Base-by-base conservation (phyloP, 108 stramenopile genomes). In the Cyclostephanos invisitatus region DNA sequence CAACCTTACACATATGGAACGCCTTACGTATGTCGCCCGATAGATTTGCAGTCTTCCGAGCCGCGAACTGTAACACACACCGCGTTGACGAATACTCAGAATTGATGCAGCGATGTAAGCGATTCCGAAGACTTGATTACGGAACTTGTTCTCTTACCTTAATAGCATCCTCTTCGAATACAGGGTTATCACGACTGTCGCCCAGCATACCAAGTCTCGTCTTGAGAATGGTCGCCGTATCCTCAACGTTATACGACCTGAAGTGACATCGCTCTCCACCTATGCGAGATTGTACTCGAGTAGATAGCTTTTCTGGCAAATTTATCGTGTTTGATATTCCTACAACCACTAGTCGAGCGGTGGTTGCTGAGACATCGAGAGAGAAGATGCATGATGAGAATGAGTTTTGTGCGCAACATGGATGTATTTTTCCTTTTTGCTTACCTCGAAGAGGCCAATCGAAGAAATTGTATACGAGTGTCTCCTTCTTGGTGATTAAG, bases 301-400 rank as follows among this genome's bases (percentile, higher is more conserved):
- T 85, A 15, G 86, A 73, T 24, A 99, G 78, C 38, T 90, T 82
- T 56, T 98, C 97, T 14, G 97, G 95, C 15, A 99, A 80, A 74
- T 99, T 96, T 61, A 99, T 84, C 32, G 99, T 99, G 83, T 99
- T 99, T 14, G 99, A 96, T 60, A 99, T 97, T 14, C 98, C 99
- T 27, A 99, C 77, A 14, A 98, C 92, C 14, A 97, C 82, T 9
- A 96, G 77, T 14, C 89, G 76, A 0, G 75, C 68, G 20, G 62
- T 38, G 37, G 64, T 68, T 17, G 78, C 58, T 54, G 25, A 11
- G 53, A 27, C 10, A 25, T 27, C 20, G 2, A 25, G 24, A 54
- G 10, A 25, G 25, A 53, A 35, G 5, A 6, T 51, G 42, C 20
- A 25, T 28, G 53, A 11, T 38, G 25, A 75, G 48, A 32, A 55